Percentiles rank a stretch among this genome's conserved stretches.
Evolutionary conservation across 202 grass and related monocot species (phyloP).

Genomic region (Musa balbisiana): DNA sequence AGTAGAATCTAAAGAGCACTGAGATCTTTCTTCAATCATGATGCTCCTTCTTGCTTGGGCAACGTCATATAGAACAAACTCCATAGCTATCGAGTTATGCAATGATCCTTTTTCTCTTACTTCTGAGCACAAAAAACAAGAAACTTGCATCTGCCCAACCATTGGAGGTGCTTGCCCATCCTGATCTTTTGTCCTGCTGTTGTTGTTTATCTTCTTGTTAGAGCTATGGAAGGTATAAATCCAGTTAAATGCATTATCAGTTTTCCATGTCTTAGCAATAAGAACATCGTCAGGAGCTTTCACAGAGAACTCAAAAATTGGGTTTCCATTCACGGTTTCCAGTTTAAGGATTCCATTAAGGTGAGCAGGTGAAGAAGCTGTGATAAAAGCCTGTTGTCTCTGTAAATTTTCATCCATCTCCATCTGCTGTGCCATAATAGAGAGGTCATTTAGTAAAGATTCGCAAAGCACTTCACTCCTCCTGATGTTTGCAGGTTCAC

Average conservation of each 20-base stretch:
- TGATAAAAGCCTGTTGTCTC: slow-evolving; percentile 25
- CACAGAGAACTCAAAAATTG: slow-evolving; percentile 54
- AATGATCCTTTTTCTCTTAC: too few relatives aligned
- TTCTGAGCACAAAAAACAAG: slow-evolving; percentile 25
- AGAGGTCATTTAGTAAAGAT: slow-evolving; percentile 64
- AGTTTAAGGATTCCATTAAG: slow-evolving; percentile 70
- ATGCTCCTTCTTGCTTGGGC: too few relatives aligned
- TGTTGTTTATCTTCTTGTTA: slow-evolving; percentile 41
- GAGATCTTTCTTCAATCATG: slow-evolving; percentile 8
- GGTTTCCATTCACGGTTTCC: slow-evolving; percentile 41
- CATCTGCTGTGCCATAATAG: slow-evolving; percentile 31
- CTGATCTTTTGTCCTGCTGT: slow-evolving; percentile 45
- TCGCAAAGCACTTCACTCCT: slow-evolving; percentile 24
- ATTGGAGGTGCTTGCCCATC: slow-evolving; percentile 4
- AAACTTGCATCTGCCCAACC: slow-evolving; percentile 60
- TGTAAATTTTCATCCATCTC: slow-evolving; percentile 29
- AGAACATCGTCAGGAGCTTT: slow-evolving; percentile 59
- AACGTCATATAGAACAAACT: too few relatives aligned
- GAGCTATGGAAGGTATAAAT: slow-evolving; percentile 80
- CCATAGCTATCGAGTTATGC: too few relatives aligned
- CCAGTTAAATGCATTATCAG: slow-evolving; percentile 63
- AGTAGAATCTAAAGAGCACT: slow-evolving; percentile 27
- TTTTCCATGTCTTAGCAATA: slow-evolving; percentile 65
- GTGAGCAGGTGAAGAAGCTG: slow-evolving; percentile 66
- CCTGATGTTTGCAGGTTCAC: slow-evolving; percentile 24